These are phyloP conservation scores for Diophrys appendiculata DNA, from an alignment of 73 alveolate genomes.

Conservation along the genomic window DNA sequence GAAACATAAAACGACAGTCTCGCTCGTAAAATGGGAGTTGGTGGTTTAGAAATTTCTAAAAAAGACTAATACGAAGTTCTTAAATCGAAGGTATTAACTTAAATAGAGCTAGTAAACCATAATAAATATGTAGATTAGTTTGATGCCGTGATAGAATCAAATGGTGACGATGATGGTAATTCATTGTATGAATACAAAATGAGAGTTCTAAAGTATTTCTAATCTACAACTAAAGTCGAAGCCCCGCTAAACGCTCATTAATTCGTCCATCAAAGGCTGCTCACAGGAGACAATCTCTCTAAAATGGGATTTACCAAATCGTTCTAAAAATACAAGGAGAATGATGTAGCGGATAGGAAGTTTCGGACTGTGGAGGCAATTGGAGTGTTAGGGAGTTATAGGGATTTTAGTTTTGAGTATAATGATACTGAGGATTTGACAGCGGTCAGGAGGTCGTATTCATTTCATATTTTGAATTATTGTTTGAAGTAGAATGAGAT, in stretches of 20 bases:
- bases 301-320: too few species aligned
- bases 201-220: not conserved
- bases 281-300: not conserved
- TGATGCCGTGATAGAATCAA: not conserved
- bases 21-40: not conserved
- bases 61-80: not conserved
- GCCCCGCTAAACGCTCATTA: not conserved
- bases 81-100: not conserved
- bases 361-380: slow-evolving; percentile 8
- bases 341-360: not conserved
- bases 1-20: not conserved
- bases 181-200: not conserved
- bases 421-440: slow-evolving; percentile 17
- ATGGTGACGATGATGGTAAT: not conserved
- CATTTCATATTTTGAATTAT: slow-evolving; percentile 25
- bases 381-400: slow-evolving; percentile 13
- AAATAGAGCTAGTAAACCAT: not conserved
- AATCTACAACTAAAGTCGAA: not conserved
- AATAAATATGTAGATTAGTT: not conserved
- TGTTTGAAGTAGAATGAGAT: slow-evolving; percentile 9
- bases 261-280: not conserved
- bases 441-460: slow-evolving; percentile 20
- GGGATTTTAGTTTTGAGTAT: slow-evolving; percentile 27
- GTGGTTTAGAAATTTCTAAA: not conserved
- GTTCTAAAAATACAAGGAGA: not conserved